A percentile compares a stretch with the other conserved stretches of the same genome.
These are phyloP conservation scores for Globisporangium nunn DNA, from an alignment of 352 stramenopile genomes.

Conservation along the genomic window DNA sequence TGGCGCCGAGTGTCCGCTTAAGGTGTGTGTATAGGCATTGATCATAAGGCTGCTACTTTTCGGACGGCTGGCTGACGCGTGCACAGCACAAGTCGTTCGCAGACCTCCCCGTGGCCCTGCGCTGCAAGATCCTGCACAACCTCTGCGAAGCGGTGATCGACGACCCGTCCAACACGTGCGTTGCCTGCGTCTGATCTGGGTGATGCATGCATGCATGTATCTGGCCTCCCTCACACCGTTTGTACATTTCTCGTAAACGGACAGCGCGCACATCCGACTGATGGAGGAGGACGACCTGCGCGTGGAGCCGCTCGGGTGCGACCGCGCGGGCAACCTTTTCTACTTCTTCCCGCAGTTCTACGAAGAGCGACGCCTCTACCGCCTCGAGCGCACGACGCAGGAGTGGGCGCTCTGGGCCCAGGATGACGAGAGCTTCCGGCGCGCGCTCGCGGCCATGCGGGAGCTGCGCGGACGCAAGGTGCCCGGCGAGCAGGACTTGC, in stretches of 20 bases:
- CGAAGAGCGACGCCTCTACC: constrained; percentile 74
- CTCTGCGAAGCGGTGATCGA: constrained; percentile 79
- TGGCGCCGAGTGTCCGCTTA: constrained; percentile 45
- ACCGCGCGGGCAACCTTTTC: constrained; percentile 67
- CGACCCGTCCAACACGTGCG: constrained; percentile 67
- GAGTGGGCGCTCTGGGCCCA: constrained; percentile 77
- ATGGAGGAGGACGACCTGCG: constrained; percentile 85
- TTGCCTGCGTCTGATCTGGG: background rate
- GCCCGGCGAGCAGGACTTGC: constrained; percentile 61
- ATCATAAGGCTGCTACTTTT: too few relatives aligned
- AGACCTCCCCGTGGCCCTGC: constrained; percentile 56
- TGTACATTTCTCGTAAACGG: too few relatives aligned
- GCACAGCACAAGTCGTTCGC: constrained; percentile 64
- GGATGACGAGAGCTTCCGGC: constrained; percentile 49
- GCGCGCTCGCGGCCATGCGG: constrained; percentile 54
- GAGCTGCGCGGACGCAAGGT: constrained; percentile 56
- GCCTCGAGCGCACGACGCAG: constrained; percentile 33
- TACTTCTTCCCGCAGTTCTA: constrained; percentile 88
- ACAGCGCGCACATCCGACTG: constrained; percentile 73
- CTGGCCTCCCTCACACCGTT: background rate
- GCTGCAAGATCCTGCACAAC: constrained; percentile 79
- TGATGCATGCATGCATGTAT: too few relatives aligned
- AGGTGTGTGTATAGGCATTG: constrained; percentile 17
- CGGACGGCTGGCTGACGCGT: background rate
- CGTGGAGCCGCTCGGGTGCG: constrained; percentile 62